These are phyloP conservation scores for Fusarium redolens DNA, from an alignment of 2,329 filamentous ascomycete species.

Conservation along the genomic window DNA sequence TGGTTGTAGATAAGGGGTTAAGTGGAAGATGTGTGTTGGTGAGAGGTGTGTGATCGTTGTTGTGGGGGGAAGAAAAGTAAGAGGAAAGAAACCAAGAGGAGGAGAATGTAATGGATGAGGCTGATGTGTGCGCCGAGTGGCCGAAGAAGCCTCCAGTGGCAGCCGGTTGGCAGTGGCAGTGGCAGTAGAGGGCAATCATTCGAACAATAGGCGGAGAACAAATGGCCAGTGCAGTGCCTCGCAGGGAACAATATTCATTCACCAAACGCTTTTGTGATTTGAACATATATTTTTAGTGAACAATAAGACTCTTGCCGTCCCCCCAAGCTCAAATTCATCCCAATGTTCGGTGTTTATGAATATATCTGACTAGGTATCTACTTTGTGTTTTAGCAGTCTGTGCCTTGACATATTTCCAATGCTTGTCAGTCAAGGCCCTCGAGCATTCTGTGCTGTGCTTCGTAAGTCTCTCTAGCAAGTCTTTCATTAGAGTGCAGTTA, in stretches of 20 bases:
- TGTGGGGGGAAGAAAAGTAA: not conserved
- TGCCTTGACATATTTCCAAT: not conserved
- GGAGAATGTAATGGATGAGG: not conserved
- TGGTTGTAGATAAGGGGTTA: not conserved
- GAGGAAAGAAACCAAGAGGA: not conserved
- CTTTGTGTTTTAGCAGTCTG: not conserved
- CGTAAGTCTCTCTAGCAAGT: not conserved
- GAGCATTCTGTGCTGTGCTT: not conserved
- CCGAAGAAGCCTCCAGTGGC: not conserved
- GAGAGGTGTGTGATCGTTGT: not conserved
- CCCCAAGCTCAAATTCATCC: not conserved
- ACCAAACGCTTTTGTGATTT: not conserved
- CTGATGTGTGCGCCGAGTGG: not conserved
- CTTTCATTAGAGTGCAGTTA: not conserved
- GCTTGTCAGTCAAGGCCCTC: not conserved
- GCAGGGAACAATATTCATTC: not conserved
- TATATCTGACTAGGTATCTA: not conserved
- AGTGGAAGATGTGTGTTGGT: not conserved
- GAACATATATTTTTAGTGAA: not conserved
- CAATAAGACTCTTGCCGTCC: not conserved
- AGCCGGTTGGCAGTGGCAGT: conserved; percentile 1
- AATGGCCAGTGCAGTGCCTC: not conserved
- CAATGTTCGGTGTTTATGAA: not conserved
- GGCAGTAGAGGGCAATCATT: not conserved
- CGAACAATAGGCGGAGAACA: not conserved